Evolutionary conservation across 1,284 basidiomycete species (phyloP), one percentile per base, ranked within the genome.

Genomic region (Xerocomus amazonicus): DNA sequence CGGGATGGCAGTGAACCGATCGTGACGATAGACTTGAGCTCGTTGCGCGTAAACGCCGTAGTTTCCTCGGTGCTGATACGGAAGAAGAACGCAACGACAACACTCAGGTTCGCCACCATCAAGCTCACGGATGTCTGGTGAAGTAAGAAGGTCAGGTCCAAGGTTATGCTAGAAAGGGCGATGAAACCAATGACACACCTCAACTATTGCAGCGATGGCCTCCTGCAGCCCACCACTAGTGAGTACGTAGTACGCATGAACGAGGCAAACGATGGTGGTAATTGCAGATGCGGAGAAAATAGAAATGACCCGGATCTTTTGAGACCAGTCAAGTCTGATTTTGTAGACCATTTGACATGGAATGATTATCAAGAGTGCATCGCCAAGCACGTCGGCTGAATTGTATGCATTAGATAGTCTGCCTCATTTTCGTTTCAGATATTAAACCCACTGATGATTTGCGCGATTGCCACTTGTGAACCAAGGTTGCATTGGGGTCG

Each of bases 231-330:
- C 31, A 16, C 45, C 31, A 2, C 14, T 3, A 2, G 36, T 39
- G 31, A 39, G n/a, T 9, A 49, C 48, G 10, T 48, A 49, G 36
- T 48, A 45, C 17, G 34, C 26, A 8, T 45, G 43, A 1, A 27
- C n/a, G 34, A 45, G 32, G 16, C 43, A 45, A 19, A 49, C 46
- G 5, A 39, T 10, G 3, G 48, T 49, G 16, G 48, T 40, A 27
- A 49, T 49, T 10, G 48, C 48, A n/a, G 48, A 49, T 4, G 48
- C 37, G 16, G 48, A 49, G 34, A 49, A 49, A 29, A 49, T 49
- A 9, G 45, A 39, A n/a, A 48, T 45, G 13, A 49, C 13, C 23
- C 48, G 45, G 17, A 49, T 48, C 19, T 49, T 49, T 12, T 49
- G 48, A 10, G 26, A 27, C n/a, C 26, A 16, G 29, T 27, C 34